Evolutionary conservation across 331 rosid species (phyloP).

Genomic region (Rosa hybrid): DNA sequence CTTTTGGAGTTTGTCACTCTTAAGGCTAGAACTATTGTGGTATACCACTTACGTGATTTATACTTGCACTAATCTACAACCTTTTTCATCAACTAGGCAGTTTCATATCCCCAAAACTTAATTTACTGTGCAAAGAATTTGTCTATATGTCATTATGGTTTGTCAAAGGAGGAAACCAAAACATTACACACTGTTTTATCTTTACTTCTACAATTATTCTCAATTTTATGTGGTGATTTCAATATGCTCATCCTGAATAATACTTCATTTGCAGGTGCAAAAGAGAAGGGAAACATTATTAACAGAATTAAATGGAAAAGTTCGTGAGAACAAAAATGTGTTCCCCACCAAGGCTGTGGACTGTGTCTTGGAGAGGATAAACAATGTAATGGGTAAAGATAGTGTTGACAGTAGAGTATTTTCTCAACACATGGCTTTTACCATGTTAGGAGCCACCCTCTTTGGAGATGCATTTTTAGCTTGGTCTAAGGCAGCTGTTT

Average conservation of each 20-base stretch:
- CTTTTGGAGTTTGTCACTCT: not conserved
- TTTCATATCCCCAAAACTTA: not conserved
- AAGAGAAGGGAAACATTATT: constrained; percentile 55
- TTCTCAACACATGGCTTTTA: constrained; percentile 83
- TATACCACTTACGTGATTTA: not conserved
- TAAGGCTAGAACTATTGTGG: not conserved
- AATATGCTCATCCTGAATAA: not conserved
- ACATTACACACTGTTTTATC: not conserved
- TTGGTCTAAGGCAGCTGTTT: constrained; percentile 68
- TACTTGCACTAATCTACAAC: not conserved
- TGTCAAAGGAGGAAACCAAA: not conserved
- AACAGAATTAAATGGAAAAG: constrained; percentile 48
- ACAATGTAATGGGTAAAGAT: constrained; percentile 34
- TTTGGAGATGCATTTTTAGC: constrained; percentile 74
- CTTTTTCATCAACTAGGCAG: not conserved
- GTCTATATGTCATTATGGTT: not conserved
- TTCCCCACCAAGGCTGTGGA: constrained; percentile 47
- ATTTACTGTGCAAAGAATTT: not conserved
- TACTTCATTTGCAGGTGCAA: constrained; percentile 47
- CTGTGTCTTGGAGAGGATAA: constrained; percentile 51
- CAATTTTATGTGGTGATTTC: not conserved
- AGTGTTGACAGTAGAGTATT: constrained; percentile 52
- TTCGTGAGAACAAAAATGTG: constrained; percentile 43
- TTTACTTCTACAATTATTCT: not conserved
- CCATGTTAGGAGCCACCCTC: constrained; percentile 64